Evolutionary conservation across 441 rosid species (phyloP).

Genomic region (Flueggea neowawraea): DNA sequence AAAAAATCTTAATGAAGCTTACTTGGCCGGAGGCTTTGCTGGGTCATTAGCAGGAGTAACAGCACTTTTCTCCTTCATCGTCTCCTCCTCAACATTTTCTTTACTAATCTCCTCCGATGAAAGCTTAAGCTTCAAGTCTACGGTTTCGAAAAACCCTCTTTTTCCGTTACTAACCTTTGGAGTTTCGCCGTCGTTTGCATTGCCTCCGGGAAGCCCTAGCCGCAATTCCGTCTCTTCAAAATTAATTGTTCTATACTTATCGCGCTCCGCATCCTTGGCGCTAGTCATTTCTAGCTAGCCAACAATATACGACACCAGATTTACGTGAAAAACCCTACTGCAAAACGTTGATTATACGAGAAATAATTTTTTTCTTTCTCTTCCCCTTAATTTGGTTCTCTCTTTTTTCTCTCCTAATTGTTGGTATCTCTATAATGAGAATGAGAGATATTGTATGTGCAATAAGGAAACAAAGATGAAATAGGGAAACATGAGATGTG

Average conservation of each 20-base stretch:
- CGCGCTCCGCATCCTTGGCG: constrained; percentile 12
- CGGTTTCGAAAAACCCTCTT: constrained; percentile 81
- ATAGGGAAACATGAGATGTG: too few species aligned
- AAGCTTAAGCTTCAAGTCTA: constrained; percentile 85
- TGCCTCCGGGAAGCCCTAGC: constrained; percentile 59
- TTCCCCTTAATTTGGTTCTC: background rate
- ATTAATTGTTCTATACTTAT: constrained; percentile 43
- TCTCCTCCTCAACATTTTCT: constrained; percentile 26
- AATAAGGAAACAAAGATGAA: too few species aligned
- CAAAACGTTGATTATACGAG: too few species aligned
- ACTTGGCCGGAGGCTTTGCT: constrained; percentile 85
- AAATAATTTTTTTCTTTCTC: too few species aligned
- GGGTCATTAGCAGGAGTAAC: constrained; percentile 30
- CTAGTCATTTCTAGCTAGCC: constrained; percentile 7
- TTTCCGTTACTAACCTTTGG: constrained; percentile 46
- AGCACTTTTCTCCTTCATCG: constrained; percentile 40
- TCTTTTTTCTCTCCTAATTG: background rate
- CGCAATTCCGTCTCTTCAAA: constrained; percentile 89
- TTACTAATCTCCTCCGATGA: constrained; percentile 34
- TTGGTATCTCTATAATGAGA: too few species aligned
- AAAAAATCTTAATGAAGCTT: constrained; percentile 1
- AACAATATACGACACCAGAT: too few species aligned
- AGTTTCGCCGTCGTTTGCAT: constrained; percentile 26
- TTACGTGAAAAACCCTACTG: too few species aligned
- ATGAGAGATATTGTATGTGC: too few species aligned